These are phyloP conservation scores for Boletellus sp. DNA, from an alignment of 768 basidiomycete species.

Conservation along the genomic window DNA sequence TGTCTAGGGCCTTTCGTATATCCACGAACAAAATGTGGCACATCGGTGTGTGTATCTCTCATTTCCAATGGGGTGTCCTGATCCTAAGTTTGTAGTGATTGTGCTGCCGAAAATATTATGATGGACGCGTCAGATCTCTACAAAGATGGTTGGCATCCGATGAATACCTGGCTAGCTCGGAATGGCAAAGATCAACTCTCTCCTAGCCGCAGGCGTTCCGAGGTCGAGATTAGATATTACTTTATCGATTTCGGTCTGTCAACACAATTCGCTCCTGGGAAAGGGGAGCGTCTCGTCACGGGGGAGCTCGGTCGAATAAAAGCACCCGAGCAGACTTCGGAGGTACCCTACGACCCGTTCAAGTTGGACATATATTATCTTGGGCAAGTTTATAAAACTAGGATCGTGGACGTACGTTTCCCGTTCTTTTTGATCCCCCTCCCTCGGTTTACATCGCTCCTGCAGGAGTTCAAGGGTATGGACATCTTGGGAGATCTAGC, in stretches of 20 bases:
- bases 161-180: constrained; percentile 1
- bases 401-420: constrained; percentile 11
- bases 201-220: constrained; percentile 21
- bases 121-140: constrained; percentile 27
- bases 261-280: constrained; percentile 16
- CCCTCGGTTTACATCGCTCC: not conserved
- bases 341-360: constrained; percentile 23
- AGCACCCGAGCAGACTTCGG: constrained; percentile 12
- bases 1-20: constrained; percentile 31
- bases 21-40: constrained; percentile 33
- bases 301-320: constrained; percentile 9
- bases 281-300: not conserved
- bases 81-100: constrained; percentile 20
- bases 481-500: not conserved
- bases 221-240: constrained; percentile 29
- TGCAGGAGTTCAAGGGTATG: constrained; percentile 8
- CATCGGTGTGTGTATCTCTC: constrained; percentile 27
- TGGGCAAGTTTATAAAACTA: constrained; percentile 23
- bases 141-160: constrained; percentile 28
- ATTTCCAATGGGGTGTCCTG: not conserved
- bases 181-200: constrained; percentile 11
- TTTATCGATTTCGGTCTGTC: constrained; percentile 38
- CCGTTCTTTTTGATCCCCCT: not conserved
- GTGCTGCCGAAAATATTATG: constrained; percentile 27
- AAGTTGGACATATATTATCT: constrained; percentile 27